Conservation (phyloP, 345 rosid genomes). For the Aquilaria sinensis region DNA sequence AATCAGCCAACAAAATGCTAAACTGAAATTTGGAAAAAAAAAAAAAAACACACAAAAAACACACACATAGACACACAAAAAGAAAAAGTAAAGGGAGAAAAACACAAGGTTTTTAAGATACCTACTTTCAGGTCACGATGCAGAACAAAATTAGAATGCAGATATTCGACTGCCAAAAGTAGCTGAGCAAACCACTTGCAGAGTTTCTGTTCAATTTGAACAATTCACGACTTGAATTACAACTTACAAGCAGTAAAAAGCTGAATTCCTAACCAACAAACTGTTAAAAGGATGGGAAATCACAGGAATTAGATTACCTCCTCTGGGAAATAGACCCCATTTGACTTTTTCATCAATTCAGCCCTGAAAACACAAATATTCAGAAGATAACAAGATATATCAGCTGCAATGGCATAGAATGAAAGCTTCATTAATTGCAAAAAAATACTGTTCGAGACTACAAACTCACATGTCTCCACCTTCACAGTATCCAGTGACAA, state of each 20-base stretch:
- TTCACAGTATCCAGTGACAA: slow-evolving; percentile 98
- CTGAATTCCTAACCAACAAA: neutral
- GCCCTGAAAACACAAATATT: slow-evolving; percentile 45
- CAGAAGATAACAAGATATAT: slow-evolving; percentile 4
- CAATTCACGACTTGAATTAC: neutral
- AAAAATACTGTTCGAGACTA: slow-evolving; percentile 6
- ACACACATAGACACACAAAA: neutral
- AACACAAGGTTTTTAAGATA: slow-evolving; percentile 7
- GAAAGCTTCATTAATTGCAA: slow-evolving; percentile 9
- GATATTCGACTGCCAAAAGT: slow-evolving; percentile 86
- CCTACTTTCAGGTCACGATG: slow-evolving; percentile 94
- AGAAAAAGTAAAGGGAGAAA: slow-evolving; percentile 14
- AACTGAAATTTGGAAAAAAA: slow-evolving; percentile 15
- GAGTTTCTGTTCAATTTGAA: slow-evolving; percentile 51
- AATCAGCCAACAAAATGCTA: slow-evolving; percentile 24
- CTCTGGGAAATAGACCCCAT: slow-evolving; percentile 84
- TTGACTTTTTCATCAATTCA: slow-evolving; percentile 89
- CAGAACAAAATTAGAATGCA: slow-evolving; percentile 90
- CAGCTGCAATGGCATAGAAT: neutral
- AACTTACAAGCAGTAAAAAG: slow-evolving; percentile 13
- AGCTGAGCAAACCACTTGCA: slow-evolving; percentile 98
- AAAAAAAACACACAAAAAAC: neutral
- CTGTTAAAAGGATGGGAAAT: neutral
- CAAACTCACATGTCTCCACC: slow-evolving; percentile 98
- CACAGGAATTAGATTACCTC: slow-evolving; percentile 39